Evolutionary conservation across 768 basidiomycete genomes (phyloP), one percentile per base, ranked within the genome.

Genomic region (Melanogaster broomeanus): DNA sequence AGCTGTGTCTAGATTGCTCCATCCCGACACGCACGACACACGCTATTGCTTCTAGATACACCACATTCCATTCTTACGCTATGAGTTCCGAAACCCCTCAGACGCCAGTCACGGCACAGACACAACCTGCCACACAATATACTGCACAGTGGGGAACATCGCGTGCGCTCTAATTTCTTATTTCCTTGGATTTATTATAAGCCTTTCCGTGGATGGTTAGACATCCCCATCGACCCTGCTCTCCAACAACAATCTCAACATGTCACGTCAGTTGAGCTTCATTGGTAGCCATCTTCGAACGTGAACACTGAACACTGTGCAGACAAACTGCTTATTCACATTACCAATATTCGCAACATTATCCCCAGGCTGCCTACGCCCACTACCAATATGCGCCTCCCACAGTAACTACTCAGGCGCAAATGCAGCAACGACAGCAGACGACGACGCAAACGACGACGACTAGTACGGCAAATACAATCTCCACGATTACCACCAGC

Each of bases 151-250:
- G 74, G 74, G 68, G 68, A 42, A 66, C 66, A 52, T 50, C 59
- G 49, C 74, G 74, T 76, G 57, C 52, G 74, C 59, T 11, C 4
- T 25, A 6, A n/a, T 37, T 51, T 25, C 19, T 51, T 49, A 6
- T 57, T 31, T 50, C 28, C 22, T 42, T n/a, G 1, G 4, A 6
- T 48, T 41, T 30, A 37, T 41, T 42, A 33, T 12, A 24, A 50
- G 33, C 25, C 9, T 13, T 48, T 38, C 6, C 42, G 39, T 51
- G 42, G 31, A 57, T 37, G 49, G 44, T 11, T 58, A 83, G 84
- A 81, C 55, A 85, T 85, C 27, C 80, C 82, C 11, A 84, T 85
- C 46, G 84, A 87, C 62, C 83, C 84, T 27, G 81, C 81, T n/a
- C 72, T 87, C 39, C 85, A 86, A 65, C 80, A 82, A 51, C 82